Conservation (phyloP, 768 basidiomycete species). For the Mrakia blollopis region DNA sequence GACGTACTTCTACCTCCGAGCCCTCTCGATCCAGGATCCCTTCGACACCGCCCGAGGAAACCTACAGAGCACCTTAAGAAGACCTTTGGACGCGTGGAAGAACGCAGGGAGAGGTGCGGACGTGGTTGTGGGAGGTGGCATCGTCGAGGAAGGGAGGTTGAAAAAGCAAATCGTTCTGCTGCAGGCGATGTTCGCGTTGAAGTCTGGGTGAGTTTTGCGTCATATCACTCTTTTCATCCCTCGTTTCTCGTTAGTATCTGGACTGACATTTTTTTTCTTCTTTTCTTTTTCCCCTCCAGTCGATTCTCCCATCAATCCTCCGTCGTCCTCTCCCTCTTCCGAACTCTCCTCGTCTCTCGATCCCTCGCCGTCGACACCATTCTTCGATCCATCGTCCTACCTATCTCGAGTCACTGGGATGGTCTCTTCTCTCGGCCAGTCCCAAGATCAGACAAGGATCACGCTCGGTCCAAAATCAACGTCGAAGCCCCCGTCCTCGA, state of each 20-base stretch:
- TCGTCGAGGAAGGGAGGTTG: constrained; percentile 50
- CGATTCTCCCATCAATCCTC: constrained; percentile 1
- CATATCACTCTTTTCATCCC: background rate
- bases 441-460: constrained; percentile 8
- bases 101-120: constrained; percentile 19
- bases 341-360: constrained; percentile 8
- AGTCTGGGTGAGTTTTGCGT: constrained; percentile 37
- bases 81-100: constrained; percentile 56
- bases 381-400: constrained; percentile 15
- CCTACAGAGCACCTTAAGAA: constrained; percentile 64
- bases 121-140: constrained; percentile 14
- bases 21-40: constrained; percentile 76
- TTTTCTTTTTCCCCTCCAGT: background rate
- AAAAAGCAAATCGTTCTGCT: constrained; percentile 70
- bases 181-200: constrained; percentile 63
- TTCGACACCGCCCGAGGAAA: constrained; percentile 87
- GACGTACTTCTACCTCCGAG: constrained; percentile 81
- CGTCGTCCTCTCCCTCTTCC: background rate
- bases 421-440: background rate
- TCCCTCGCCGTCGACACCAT: constrained; percentile 17
- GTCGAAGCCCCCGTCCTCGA: constrained; percentile 63
- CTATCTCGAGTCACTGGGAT: constrained; percentile 21
- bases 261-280: background rate
- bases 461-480: constrained; percentile 32
- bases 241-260: background rate